These are phyloP conservation scores for Suhomyces chickasaworum DNA, from an alignment of 1,139 yeast genomes.

Conservation along the genomic window DNA sequence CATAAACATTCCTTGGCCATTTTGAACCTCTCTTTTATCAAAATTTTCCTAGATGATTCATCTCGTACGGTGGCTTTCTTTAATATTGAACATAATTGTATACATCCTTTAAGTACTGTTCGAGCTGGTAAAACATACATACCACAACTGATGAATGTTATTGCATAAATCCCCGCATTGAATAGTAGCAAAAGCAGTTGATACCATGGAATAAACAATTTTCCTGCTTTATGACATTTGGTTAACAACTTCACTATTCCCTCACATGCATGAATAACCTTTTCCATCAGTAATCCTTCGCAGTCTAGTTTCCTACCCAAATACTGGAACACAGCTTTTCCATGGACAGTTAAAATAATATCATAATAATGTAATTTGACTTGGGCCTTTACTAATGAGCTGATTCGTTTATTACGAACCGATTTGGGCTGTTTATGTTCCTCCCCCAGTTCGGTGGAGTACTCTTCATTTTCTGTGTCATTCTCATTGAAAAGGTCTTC, in stretches of 20 bases:
- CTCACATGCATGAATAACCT: slow-evolving; percentile 40
- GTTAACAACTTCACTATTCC: slow-evolving; percentile 38
- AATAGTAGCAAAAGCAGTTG: slow-evolving; percentile 47
- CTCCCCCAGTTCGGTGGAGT: slow-evolving; percentile 6
- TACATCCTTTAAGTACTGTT: slow-evolving; percentile 27
- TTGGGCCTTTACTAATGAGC: slow-evolving; percentile 31
- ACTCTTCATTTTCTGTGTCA: too few relatives aligned
- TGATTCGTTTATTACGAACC: slow-evolving; percentile 6
- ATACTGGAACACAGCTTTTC: slow-evolving; percentile 36
- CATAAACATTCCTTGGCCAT: slow-evolving; percentile 68
- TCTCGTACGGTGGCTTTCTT: slow-evolving; percentile 37
- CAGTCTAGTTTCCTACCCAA: slow-evolving; percentile 36
- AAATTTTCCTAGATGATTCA: slow-evolving; percentile 26
- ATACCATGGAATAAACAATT: slow-evolving; percentile 58
- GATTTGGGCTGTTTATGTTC: not conserved
- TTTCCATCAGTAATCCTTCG: slow-evolving; percentile 36
- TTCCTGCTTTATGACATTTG: slow-evolving; percentile 36
- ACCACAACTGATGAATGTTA: slow-evolving; percentile 52
- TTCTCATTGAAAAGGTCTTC: slow-evolving; percentile 26
- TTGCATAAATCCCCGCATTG: slow-evolving; percentile 47
- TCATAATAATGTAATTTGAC: slow-evolving; percentile 48
- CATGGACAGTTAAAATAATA: slow-evolving; percentile 39
- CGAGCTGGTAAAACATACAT: slow-evolving; percentile 28
- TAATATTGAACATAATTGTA: slow-evolving; percentile 30
- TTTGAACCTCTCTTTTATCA: slow-evolving; percentile 46